A percentile compares a stretch with the other conserved stretches of the same genome.
phyloP scores from a whole-genome alignment of 2,329 filamentous ascomycete genomes.

The Thelonectria olida region DNA sequence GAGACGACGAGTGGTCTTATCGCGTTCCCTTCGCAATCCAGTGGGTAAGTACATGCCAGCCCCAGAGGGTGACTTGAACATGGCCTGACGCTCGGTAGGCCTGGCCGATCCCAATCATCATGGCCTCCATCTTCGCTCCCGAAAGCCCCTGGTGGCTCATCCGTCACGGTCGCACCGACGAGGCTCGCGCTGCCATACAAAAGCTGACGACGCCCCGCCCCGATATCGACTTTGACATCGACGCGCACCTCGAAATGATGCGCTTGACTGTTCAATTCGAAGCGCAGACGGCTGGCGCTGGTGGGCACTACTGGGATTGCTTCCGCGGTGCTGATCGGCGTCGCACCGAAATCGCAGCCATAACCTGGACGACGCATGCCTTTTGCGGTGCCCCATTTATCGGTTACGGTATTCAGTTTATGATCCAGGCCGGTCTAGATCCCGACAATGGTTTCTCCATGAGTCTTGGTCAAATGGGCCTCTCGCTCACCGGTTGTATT shows the following conservation, averaged over 20 bases:
- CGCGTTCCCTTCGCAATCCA: constrained; percentile 48
- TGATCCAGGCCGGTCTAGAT: not conserved
- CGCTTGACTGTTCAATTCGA: constrained; percentile 45
- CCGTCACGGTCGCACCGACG: constrained; percentile 43
- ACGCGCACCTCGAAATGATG: constrained; percentile 49
- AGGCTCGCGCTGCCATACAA: no score
- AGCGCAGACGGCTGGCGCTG: not conserved
- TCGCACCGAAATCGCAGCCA: constrained; percentile 11
- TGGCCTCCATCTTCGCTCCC: constrained; percentile 38
- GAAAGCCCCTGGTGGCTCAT: constrained; percentile 51
- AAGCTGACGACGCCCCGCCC: constrained; percentile 32
- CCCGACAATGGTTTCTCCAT: constrained; percentile 5
- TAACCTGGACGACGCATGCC: not conserved
- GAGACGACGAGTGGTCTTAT: constrained; percentile 45
- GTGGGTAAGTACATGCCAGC: no score
- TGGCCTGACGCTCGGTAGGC: no score
- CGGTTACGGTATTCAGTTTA: not conserved
- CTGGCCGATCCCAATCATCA: constrained; percentile 41
- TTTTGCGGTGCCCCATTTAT: constrained; percentile 2
- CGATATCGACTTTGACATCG: constrained; percentile 30
- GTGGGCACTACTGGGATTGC: constrained; percentile 4
- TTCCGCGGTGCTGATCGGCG: constrained; percentile 2
- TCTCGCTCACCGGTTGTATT: constrained; percentile 43
- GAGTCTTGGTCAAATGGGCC: constrained; percentile 14
- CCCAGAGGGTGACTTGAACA: no score